Conservation (phyloP, 768 basidiomycete species). For the Termitomyces sp. region DNA sequence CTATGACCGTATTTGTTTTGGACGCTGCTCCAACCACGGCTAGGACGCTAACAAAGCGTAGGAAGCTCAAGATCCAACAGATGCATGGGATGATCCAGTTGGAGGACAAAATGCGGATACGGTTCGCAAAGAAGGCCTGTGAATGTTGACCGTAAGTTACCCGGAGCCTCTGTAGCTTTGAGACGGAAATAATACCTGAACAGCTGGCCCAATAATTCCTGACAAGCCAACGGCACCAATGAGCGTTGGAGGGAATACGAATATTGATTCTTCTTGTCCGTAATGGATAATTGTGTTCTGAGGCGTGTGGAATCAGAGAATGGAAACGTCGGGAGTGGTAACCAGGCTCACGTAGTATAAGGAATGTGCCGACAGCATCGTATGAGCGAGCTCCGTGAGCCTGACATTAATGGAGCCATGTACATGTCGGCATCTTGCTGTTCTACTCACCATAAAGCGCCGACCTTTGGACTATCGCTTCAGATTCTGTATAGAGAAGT, state of each 20-base stretch:
- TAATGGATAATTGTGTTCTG: slow-evolving; percentile 10
- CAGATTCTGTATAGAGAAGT: neutral
- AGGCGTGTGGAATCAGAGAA: neutral
- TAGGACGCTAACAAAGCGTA: slow-evolving; percentile 8
- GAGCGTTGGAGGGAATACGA: neutral
- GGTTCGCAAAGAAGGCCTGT: no score
- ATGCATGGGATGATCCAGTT: neutral
- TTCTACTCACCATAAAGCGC: slow-evolving; percentile 3
- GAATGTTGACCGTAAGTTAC: no score
- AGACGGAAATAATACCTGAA: slow-evolving; percentile 6
- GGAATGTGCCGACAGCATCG: neutral
- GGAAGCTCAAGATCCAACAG: slow-evolving; percentile 14
- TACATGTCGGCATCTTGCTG: neutral
- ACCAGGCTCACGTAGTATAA: neutral
- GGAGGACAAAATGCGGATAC: no score
- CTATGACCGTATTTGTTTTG: neutral
- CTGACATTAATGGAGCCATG: neutral
- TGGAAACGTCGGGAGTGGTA: neutral
- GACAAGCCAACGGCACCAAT: neutral
- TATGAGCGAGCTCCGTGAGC: slow-evolving; percentile 6
- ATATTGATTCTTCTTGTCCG: slow-evolving; percentile 2
- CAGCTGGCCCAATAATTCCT: slow-evolving; percentile 9
- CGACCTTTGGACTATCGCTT: slow-evolving; percentile 2
- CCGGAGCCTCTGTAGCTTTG: no score
- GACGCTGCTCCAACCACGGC: neutral